A percentile compares a stretch with the other conserved stretches of the same genome.
Conservation (phyloP, 345 rosid species). For the Trapa incisa region DNA sequence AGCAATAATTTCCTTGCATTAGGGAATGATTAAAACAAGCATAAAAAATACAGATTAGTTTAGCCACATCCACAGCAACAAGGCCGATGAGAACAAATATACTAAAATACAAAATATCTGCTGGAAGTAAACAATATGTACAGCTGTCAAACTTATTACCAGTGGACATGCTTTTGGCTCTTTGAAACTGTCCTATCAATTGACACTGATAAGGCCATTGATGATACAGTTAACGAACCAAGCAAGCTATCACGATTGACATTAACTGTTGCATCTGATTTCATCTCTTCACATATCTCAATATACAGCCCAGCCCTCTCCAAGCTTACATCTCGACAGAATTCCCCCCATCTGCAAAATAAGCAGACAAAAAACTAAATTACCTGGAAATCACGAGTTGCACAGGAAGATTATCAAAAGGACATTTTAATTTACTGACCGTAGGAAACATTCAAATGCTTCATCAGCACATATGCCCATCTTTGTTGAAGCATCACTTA, state of each 20-base stretch:
- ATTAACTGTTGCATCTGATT: constrained; percentile 14
- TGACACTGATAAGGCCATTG: constrained; percentile 16
- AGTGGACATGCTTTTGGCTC: constrained; percentile 26
- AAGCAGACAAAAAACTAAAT: constrained; percentile 8
- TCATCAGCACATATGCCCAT: constrained; percentile 43
- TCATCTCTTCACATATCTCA: constrained; percentile 22
- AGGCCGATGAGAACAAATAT: background rate
- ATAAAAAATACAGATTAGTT: background rate
- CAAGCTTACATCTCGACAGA: constrained; percentile 59
- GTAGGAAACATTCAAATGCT: constrained; percentile 51
- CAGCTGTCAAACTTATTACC: constrained; percentile 29
- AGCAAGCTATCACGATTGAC: constrained; percentile 23
- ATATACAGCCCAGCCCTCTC: constrained; percentile 59
- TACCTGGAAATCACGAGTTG: constrained; percentile 9
- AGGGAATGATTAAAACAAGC: background rate
- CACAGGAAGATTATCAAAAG: constrained; percentile 2
- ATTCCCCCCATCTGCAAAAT: constrained; percentile 63
- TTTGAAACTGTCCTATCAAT: constrained; percentile 22
- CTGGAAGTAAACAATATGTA: background rate
- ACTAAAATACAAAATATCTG: background rate
- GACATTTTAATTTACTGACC: constrained; percentile 31
- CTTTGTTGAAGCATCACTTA: constrained; percentile 33
- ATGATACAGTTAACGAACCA: constrained; percentile 21
- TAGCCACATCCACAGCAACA: background rate
- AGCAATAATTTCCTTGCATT: background rate